Evolutionary conservation across 2,329 filamentous ascomycete species (phyloP).

Genomic region (Trichoderma semiorbis): DNA sequence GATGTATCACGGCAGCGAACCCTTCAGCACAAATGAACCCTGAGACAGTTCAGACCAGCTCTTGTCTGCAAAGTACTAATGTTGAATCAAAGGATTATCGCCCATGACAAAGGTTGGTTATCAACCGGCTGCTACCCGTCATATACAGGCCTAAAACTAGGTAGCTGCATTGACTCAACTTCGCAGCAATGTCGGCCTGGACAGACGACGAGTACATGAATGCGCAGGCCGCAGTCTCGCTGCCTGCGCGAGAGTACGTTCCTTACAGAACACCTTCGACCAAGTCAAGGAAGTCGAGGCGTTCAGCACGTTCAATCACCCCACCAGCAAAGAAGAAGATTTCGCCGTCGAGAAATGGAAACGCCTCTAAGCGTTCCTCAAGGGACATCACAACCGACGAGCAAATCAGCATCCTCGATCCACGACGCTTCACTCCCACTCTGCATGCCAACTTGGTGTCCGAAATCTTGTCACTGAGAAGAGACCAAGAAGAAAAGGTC

Average conservation of each 20-base stretch:
- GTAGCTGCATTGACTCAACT: background rate
- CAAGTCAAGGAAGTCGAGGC: slow-evolving; percentile 57
- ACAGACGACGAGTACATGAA: slow-evolving; percentile 60
- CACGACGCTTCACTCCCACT: slow-evolving; percentile 89
- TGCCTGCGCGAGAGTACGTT: slow-evolving; percentile 69
- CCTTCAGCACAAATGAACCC: background rate
- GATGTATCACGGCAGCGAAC: background rate
- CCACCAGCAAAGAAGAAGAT: slow-evolving; percentile 54
- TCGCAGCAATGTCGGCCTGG: slow-evolving; percentile 51
- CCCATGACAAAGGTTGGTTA: background rate
- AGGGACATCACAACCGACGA: slow-evolving; percentile 64
- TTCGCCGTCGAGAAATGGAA: slow-evolving; percentile 53
- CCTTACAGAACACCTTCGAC: slow-evolving; percentile 71
- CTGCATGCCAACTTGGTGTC: slow-evolving; percentile 92
- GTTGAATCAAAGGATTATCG: background rate
- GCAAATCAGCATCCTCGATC: slow-evolving; percentile 72
- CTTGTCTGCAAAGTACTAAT: background rate
- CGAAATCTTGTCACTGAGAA: slow-evolving; percentile 81
- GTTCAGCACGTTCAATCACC: slow-evolving; percentile 64
- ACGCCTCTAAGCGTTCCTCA: slow-evolving; percentile 48
- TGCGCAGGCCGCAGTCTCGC: slow-evolving; percentile 51
- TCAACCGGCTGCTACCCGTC: background rate
- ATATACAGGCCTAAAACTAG: slow-evolving; percentile 17
- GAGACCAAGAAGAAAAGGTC: slow-evolving; percentile 87
- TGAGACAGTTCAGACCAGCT: background rate